Evolutionary conservation across 805 yeast species (phyloP).

Genomic region (Zygosaccharomyces gambellarensis): DNA sequence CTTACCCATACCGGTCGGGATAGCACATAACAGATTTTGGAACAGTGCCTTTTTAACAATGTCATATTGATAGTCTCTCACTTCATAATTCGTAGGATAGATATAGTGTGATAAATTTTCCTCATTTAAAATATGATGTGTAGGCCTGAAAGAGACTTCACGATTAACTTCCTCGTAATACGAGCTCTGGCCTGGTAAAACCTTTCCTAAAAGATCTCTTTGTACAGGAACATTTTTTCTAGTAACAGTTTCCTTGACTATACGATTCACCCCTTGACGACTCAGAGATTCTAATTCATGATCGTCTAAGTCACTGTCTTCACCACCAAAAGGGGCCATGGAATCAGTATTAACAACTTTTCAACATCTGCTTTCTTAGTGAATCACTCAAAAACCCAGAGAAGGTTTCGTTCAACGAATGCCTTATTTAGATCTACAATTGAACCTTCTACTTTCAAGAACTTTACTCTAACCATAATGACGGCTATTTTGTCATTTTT

Average conservation of each 20-base stretch:
- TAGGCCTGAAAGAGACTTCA: conserved; percentile 37
- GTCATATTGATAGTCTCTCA: conserved; percentile 83
- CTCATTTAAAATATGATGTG: conserved; percentile 48
- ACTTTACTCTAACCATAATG: not conserved
- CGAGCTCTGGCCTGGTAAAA: conserved; percentile 27
- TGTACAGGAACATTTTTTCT: conserved; percentile 34
- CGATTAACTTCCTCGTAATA: conserved; percentile 38
- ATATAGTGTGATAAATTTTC: conserved; percentile 46
- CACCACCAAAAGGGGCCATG: conserved; percentile 9
- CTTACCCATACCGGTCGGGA: conserved; percentile 97
- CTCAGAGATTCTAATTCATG: conserved; percentile 34
- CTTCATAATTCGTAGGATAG: conserved; percentile 80
- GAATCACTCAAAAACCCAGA: not conserved
- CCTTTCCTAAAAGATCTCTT: conserved; percentile 33
- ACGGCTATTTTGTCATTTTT: not conserved
- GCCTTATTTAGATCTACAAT: not conserved
- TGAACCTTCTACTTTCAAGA: not conserved
- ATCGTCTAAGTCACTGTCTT: conserved; percentile 27
- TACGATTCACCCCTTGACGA: conserved; percentile 32
- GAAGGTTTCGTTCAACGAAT: too few species aligned
- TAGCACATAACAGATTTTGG: conserved; percentile 75
- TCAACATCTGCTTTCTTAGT: not conserved
- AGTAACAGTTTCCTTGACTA: conserved; percentile 29
- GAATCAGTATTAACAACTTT: not conserved
- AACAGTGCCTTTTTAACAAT: conserved; percentile 70